Conservation (phyloP, 495 filamentous ascomycete species). For the Neurospora tetraspora region DNA sequence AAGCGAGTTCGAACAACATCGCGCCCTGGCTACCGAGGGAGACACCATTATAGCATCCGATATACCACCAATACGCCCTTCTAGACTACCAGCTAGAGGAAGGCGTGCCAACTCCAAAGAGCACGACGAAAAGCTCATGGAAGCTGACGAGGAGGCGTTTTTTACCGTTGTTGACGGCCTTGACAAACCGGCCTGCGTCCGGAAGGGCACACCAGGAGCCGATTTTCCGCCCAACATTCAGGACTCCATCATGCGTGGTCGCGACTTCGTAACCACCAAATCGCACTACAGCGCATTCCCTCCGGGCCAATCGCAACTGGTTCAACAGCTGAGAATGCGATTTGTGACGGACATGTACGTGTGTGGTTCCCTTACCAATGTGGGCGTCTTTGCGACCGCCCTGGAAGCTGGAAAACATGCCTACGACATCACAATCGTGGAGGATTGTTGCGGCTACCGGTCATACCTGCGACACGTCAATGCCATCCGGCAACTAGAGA, state of each 20-base stretch:
- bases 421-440: slow-evolving; percentile 71
- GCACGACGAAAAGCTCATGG: slow-evolving; percentile 21
- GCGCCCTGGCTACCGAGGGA: slow-evolving; percentile 37
- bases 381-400: slow-evolving; percentile 86
- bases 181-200: slow-evolving; percentile 41
- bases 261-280: slow-evolving; percentile 67
- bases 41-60: slow-evolving; percentile 37
- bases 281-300: slow-evolving; percentile 79
- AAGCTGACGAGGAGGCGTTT: slow-evolving; percentile 51
- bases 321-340: slow-evolving; percentile 56
- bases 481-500: slow-evolving; percentile 64
- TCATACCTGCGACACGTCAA: slow-evolving; percentile 60
- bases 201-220: slow-evolving; percentile 50
- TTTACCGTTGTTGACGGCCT: slow-evolving; percentile 29
- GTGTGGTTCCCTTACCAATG: slow-evolving; percentile 80
- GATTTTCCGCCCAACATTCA: slow-evolving; percentile 55
- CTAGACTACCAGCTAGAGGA: slow-evolving; percentile 6
- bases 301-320: slow-evolving; percentile 43
- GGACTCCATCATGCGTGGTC: slow-evolving; percentile 40
- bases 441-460: slow-evolving; percentile 85
- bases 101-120: slow-evolving; percentile 8
- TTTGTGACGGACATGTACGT: slow-evolving; percentile 89
- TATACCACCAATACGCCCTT: slow-evolving; percentile 10
- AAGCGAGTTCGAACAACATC: slow-evolving; percentile 58
- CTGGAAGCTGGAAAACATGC: slow-evolving; percentile 84